Evolutionary conservation across 306 rosid genomes (phyloP).

Genomic region (Dalbergia cultrata): DNA sequence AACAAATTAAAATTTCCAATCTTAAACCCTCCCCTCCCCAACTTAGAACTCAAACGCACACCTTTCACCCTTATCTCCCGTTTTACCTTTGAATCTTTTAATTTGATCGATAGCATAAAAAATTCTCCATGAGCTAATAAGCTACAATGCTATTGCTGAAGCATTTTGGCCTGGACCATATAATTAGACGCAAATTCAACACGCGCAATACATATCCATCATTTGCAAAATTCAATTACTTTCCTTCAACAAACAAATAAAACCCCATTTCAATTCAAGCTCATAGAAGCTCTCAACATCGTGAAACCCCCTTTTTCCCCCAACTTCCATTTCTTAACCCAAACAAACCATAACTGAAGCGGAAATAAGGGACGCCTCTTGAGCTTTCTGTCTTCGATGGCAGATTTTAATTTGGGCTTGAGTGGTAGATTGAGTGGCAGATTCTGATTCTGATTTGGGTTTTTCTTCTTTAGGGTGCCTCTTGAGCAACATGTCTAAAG

Average conservation of each 20-base stretch:
- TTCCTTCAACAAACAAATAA: background rate
- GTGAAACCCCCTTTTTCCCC: background rate
- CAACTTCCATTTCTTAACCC: background rate
- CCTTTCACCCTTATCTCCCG: too few relatives aligned
- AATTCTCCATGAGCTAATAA: too few relatives aligned
- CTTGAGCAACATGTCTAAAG: constrained; percentile 77
- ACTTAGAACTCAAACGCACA: too few relatives aligned
- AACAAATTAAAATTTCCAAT: too few relatives aligned
- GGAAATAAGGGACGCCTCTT: constrained; percentile 26
- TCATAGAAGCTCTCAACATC: background rate
- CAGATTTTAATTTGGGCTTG: too few relatives aligned
- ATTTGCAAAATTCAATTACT: background rate
- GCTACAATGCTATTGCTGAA: too few relatives aligned
- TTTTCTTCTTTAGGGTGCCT: constrained; percentile 77
- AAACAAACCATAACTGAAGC: background rate
- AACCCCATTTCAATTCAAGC: background rate
- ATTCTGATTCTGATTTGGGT: constrained; percentile 51
- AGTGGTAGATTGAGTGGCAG: background rate
- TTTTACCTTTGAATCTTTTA: too few relatives aligned
- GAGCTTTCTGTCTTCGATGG: constrained; percentile 65
- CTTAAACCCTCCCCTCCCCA: too few relatives aligned
- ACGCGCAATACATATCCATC: background rate
- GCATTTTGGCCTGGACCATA: too few relatives aligned
- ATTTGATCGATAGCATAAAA: too few relatives aligned
- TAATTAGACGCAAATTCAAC: background rate